phyloP scores from a whole-genome alignment of 331 rosid genomes.

The Malus hybrid region DNA sequence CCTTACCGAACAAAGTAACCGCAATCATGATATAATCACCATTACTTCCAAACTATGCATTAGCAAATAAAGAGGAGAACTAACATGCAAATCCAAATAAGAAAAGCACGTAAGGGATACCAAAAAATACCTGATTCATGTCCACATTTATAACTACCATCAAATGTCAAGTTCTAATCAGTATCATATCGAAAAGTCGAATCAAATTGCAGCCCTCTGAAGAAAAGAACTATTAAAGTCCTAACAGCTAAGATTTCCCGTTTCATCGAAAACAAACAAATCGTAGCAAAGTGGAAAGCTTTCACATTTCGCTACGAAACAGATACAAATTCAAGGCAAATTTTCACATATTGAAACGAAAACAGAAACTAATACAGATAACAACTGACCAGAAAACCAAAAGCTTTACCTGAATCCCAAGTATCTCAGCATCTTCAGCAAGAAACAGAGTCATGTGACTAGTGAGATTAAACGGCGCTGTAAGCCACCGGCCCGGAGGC shows the following conservation, averaged over 20 bases:
- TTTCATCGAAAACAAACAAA: background rate
- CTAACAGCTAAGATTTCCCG: background rate
- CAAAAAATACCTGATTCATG: background rate
- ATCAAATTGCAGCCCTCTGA: background rate
- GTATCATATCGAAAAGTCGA: background rate
- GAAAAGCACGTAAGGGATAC: background rate
- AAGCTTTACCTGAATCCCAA: slow-evolving; percentile 58
- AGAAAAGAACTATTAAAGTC: background rate
- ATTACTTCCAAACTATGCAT: background rate
- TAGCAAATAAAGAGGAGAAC: background rate
- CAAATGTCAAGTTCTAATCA: background rate
- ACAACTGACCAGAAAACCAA: background rate
- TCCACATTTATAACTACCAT: background rate
- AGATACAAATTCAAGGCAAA: background rate
- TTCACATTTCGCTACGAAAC: background rate
- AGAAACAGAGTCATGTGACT: slow-evolving; percentile 89
- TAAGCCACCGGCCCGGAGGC: slow-evolving; percentile 94
- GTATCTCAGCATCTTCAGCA: slow-evolving; percentile 79
- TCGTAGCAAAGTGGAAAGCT: background rate
- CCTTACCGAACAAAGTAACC: background rate
- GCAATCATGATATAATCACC: background rate
- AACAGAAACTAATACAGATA: background rate
- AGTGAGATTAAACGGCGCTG: slow-evolving; percentile 95
- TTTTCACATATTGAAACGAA: background rate
- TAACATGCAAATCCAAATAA: background rate